Conservation (phyloP, 2,329 filamentous ascomycete species). For the Aspergillus fischeri region DNA sequence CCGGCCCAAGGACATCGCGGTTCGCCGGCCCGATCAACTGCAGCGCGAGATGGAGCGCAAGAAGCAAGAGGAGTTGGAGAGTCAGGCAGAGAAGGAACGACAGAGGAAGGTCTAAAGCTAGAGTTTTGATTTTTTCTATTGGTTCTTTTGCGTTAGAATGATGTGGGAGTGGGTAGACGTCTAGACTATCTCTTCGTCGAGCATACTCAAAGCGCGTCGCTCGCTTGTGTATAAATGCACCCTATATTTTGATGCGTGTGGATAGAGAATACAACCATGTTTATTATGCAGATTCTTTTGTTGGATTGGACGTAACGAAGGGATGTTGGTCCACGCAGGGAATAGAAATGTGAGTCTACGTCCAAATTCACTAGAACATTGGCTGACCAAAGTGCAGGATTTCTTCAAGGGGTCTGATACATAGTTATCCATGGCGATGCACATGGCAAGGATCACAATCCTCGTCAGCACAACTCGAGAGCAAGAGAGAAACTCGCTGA, state of each 20-base stretch:
- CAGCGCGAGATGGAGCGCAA: constrained; percentile 69
- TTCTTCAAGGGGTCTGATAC: too few species aligned
- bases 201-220: neutral
- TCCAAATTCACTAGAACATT: neutral
- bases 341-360: neutral
- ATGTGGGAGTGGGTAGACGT: neutral
- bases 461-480: neutral
- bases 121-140: constrained; percentile 1
- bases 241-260: neutral
- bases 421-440: neutral
- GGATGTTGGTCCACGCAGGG: too few species aligned
- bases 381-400: neutral
- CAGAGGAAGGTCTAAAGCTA: constrained; percentile 23
- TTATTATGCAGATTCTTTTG: neutral
- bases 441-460: neutral
- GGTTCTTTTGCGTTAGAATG: constrained; percentile 2
- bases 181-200: neutral
- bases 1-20: constrained; percentile 87
- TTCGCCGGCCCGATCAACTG: constrained; percentile 80
- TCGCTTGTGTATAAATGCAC: neutral
- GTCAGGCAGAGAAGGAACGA: constrained; percentile 36
- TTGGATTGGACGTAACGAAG: neutral
- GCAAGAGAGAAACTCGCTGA: neutral
- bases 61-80: constrained; percentile 51
- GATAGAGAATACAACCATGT: neutral